Evolutionary conservation across 306 rosid species (phyloP), one percentile per base, ranked within the genome.

Genomic region (Vachellia pachyceras): DNA sequence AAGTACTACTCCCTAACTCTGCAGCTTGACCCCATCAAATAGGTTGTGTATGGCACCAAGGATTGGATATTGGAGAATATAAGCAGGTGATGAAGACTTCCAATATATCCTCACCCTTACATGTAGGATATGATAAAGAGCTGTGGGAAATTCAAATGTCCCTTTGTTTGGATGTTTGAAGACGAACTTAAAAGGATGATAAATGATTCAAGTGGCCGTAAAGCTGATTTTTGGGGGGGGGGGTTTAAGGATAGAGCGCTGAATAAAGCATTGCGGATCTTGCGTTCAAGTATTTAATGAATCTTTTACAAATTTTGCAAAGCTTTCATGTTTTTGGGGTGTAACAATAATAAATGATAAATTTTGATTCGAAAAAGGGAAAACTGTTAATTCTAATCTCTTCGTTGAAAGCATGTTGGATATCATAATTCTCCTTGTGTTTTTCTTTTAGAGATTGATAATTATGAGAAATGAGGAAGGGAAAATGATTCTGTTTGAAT

Each of bases 271-370:
- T 11, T 14, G 7, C 33, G 72, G 80, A 33, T 60, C 37, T 33
- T 46, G 64, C 9, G 22, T 76, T n/a, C n/a, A n/a, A 76, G 35
- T 45, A 5, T 76, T 22, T 60, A 61, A 61, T 25, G 68, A 23
- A 10, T n/a, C 70, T 76, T 29, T 44, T 15, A 18, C n/a, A 25
- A 29, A 61, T 17, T 61, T 18, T 47, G 60, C 60, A 6, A 7
- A 18, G 60, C 60, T n/a, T 54, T 2, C 23, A 18, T n/a, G 11
- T 7, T 20, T 20, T 50, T 1, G 58, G 1, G 12, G 10, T 25
- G 70, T 25, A 17, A 18, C 10, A 6, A 9, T 29, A 29, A 14
- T 46, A 45, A 45, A 46, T 12, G 50, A 29, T 45, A 37, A 40
- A 61, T 76, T 42, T 42, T 63, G 80, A 45, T 58, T 11, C 41